Evolutionary conservation across 768 basidiomycete genomes (phyloP), one percentile per base, ranked within the genome.

Genomic region (Trametes gibbosa): DNA sequence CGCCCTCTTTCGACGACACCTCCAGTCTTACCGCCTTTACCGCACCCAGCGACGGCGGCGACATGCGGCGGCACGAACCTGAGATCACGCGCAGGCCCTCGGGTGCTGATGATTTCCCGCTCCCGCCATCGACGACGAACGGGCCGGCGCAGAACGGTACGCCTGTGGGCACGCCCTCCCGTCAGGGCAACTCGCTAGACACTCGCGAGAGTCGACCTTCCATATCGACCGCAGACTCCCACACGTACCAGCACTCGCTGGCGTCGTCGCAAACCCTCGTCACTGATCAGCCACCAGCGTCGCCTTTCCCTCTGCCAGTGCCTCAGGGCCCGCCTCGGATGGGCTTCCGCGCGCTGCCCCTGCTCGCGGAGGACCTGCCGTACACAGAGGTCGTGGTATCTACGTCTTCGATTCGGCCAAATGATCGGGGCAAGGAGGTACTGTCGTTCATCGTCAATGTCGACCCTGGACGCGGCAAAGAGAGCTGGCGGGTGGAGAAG

Each of bases 371-470:
- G 14, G 91, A 96, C 67, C 85, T 98, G 14, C 84, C 85, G 37
- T 81, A 80, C 49, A 92, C 93, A 2, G 79, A 75, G 25, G 79
- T 92, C 56, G 70, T 73, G 7, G 93, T 98, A 27, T 85, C 85
- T 2, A 86, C 87, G 55, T 94, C 92, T 13, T 85, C 89, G 49
- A 92, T 98, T 56, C 84, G 86, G 17, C 85, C 92, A 5, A 98
- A 96, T 67, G 91, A 96, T 60, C 81, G 87, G 51, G 92, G 93
- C 50, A 94, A 93, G 71, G 96, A 98, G 66, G 91, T 95, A 2
- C 76, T 98, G 41, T 92, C 89, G 8, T 98, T 98, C 73, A 77
- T 93, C 61, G 83, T 98, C 50, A 74, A 76, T 49, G 87, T 98
- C 27, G 79, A 85, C 62, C 88, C 89, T 10, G 84, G 85, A 3